These are phyloP conservation scores for Mallotus repandus DNA, from an alignment of 441 rosid species.

Conservation along the genomic window DNA sequence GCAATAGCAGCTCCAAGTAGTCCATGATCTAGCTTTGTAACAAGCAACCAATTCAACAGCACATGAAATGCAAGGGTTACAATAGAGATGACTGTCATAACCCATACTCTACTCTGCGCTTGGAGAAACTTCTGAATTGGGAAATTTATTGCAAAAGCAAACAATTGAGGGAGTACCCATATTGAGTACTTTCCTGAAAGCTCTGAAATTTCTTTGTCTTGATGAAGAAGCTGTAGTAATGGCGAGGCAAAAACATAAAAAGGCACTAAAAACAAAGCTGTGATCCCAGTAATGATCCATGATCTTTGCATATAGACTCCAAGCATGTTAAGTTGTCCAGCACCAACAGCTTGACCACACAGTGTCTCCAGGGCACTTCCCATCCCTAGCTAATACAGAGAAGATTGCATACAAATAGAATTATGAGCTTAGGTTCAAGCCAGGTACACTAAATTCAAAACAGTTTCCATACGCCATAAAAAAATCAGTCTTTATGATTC, in stretches of 20 bases:
- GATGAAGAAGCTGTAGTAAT: conserved; percentile 37
- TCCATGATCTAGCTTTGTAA: too few relatives aligned
- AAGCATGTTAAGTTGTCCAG: conserved; percentile 51
- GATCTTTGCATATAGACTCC: conserved; percentile 60
- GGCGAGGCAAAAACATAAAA: conserved; percentile 43
- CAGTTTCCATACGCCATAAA: too few relatives aligned
- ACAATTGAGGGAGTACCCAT: conserved; percentile 12
- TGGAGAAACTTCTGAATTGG: too few relatives aligned
- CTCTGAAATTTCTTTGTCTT: conserved; percentile 38
- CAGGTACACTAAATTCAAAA: background rate
- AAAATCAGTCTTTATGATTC: too few relatives aligned
- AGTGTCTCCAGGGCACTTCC: conserved; percentile 65
- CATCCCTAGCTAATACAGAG: conserved; percentile 45
- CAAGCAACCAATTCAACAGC: too few relatives aligned
- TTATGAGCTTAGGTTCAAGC: background rate
- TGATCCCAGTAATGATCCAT: conserved; percentile 35
- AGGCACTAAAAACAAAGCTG: conserved; percentile 38
- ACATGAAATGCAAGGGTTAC: too few relatives aligned
- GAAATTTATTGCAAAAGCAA: too few relatives aligned
- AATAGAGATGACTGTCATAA: too few relatives aligned
- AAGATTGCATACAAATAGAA: background rate
- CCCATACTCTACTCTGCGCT: too few relatives aligned
- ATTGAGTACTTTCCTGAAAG: conserved; percentile 40
- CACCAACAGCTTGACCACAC: conserved; percentile 61
- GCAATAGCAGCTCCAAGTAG: too few relatives aligned